Evolutionary conservation across 306 rosid species (phyloP).

Genomic region (Inga oerstediana): DNA sequence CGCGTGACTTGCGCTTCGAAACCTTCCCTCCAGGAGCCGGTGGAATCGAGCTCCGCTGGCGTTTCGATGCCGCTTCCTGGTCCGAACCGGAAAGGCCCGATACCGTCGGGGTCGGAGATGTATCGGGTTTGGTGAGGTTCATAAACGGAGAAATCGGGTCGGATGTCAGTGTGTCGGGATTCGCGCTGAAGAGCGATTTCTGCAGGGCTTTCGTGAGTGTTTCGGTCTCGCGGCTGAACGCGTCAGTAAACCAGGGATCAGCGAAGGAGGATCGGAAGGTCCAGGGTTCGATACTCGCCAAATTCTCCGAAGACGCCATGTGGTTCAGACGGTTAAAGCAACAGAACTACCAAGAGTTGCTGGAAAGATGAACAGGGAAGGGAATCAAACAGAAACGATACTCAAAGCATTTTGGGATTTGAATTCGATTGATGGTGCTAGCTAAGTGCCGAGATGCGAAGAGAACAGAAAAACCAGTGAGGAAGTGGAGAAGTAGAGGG

Average conservation of each 20-base stretch:
- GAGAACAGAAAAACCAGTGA: no score
- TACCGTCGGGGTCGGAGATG: slow-evolving; percentile 49
- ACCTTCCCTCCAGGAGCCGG: slow-evolving; percentile 38
- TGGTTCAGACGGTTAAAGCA: neutral
- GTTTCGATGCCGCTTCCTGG: slow-evolving; percentile 47
- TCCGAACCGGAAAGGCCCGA: slow-evolving; percentile 76
- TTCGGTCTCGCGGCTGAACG: slow-evolving; percentile 56
- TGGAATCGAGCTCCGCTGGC: neutral
- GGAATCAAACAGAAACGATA: neutral
- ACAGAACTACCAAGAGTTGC: no score
- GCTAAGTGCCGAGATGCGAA: neutral
- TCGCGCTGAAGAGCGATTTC: slow-evolving; percentile 44
- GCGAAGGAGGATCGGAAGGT: slow-evolving; percentile 35
- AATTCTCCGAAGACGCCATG: slow-evolving; percentile 69
- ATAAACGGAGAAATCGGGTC: slow-evolving; percentile 36
- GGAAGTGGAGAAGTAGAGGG: no score
- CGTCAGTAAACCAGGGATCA: slow-evolving; percentile 67
- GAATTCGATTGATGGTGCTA: neutral
- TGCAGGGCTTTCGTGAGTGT: slow-evolving; percentile 65
- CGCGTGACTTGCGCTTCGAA: slow-evolving; percentile 61
- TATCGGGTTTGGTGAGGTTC: slow-evolving; percentile 31
- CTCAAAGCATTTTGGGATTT: neutral
- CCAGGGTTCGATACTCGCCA: slow-evolving; percentile 60
- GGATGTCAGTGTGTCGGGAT: neutral
- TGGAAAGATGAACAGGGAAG: neutral